Percentiles rank a stretch among this genome's conserved stretches.
These are phyloP conservation scores for Astrothelium subdiscretum DNA, from an alignment of 495 filamentous ascomycete species.

Conservation along the genomic window DNA sequence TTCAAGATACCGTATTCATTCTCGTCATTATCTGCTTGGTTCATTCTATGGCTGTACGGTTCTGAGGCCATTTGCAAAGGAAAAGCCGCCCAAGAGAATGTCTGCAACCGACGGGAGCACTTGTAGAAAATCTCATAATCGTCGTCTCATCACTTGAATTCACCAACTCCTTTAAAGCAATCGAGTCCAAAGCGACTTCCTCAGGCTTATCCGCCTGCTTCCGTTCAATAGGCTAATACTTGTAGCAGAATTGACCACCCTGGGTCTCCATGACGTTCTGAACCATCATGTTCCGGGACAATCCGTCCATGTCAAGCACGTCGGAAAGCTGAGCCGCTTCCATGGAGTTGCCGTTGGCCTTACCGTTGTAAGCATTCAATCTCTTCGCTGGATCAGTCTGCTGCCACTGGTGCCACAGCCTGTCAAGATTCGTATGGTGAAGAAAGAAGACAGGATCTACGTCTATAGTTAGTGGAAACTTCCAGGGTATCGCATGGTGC, in stretches of 20 bases:
- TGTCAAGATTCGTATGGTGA: constrained; percentile 60
- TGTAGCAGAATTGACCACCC: constrained; percentile 44
- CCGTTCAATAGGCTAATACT: constrained; percentile 24
- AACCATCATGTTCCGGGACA: background rate
- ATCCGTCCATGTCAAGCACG: constrained; percentile 21
- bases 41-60: too few species aligned
- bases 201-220: background rate
- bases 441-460: constrained; percentile 54
- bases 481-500: background rate
- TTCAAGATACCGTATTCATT: too few species aligned
- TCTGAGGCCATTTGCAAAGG: too few species aligned
- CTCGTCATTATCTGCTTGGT: too few species aligned
- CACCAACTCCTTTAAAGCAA: background rate
- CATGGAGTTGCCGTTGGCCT: constrained; percentile 38
- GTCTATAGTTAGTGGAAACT: background rate
- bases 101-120: too few species aligned
- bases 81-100: too few species aligned
- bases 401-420: constrained; percentile 60
- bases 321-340: constrained; percentile 39
- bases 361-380: constrained; percentile 36
- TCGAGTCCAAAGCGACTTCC: background rate
- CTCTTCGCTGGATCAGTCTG: constrained; percentile 38
- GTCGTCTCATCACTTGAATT: too few species aligned
- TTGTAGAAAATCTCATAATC: too few species aligned
- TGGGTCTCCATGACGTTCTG: constrained; percentile 38